Evolutionary conservation across 352 stramenopile species (phyloP), one percentile per base, ranked within the genome.

Genomic region (Phytophthora pseudosyringae): DNA sequence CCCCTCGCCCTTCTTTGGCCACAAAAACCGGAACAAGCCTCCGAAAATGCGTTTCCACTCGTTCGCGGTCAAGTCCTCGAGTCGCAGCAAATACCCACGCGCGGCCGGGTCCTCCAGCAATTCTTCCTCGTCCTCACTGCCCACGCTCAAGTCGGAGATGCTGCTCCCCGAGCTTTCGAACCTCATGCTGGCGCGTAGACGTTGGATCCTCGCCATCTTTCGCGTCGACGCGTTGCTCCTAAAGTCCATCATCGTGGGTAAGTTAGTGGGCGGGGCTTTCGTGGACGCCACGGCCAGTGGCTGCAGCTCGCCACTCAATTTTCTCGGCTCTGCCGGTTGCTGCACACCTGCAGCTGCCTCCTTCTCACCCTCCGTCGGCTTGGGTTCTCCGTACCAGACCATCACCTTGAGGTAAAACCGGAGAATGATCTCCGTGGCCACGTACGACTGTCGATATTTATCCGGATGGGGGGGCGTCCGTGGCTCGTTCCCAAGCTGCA

Each of bases 31-130:
- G 49, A 81, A 93, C 15, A 93, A 57, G 3, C 82, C 69, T 9
- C 55, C 65, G 65, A 93, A 93, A 57, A 93, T 88, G n/a, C 64
- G 64, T 64, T 81, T 89, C 85, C 85, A 93, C 67, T 91, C 80
- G 0, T 40, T 54, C 43, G 74, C 70, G 1, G 82, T 88, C 31
- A 93, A 71, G 44, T 93, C 84, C 35, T 93, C 82, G 7, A 93
- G 58, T 0, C 79, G 71, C 16, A 91, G 47, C 28, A 93, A 61
- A 60, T 88, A 93, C 12, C 82, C 81, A n/a, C 84, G 79, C 7
- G 83, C 61, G 3, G 73, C 73, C 1, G 71, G 64, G 39, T 81
- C 72, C 18, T 65, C 64, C 3, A 64, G 16, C n/a, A 60, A n/a
- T 6, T 68, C 57, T 31, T 71, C 51, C 6, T 73, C 67, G 11